phyloP scores from a whole-genome alignment of 2,329 filamentous ascomycete genomes.

The Hymenoscyphus fraxineus region DNA sequence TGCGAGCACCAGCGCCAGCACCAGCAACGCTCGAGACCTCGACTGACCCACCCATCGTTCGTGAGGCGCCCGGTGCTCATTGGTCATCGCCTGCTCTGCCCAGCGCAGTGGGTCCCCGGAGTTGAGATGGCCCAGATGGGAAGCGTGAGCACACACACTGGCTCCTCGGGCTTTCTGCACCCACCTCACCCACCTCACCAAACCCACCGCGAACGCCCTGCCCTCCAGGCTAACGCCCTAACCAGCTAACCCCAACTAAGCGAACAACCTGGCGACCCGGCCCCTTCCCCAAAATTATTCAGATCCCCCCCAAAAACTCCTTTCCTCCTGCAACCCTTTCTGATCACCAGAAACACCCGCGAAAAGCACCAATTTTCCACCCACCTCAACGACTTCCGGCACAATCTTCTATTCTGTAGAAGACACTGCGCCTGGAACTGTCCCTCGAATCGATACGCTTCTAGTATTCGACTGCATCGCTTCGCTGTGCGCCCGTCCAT shows the following conservation, averaged over 20 bases:
- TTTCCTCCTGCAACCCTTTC: slow-evolving; percentile 8
- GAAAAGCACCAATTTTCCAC: slow-evolving; percentile 1
- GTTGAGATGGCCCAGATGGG: background rate
- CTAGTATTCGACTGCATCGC: slow-evolving; percentile 19
- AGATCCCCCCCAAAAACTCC: slow-evolving; percentile 1
- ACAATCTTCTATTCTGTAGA: slow-evolving; percentile 34
- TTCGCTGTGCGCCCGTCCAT: slow-evolving; percentile 18
- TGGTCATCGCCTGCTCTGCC: background rate
- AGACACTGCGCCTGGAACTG: slow-evolving; percentile 30
- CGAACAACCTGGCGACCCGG: background rate
- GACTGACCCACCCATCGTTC: too few relatives aligned
- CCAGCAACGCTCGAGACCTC: background rate
- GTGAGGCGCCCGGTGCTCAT: background rate
- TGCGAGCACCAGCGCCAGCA: background rate
- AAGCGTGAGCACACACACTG: background rate
- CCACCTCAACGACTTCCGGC: slow-evolving; percentile 6
- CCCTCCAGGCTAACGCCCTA: background rate
- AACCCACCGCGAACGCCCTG: too few relatives aligned
- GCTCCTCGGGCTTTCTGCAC: too few relatives aligned
- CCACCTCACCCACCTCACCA: too few relatives aligned
- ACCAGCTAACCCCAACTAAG: background rate
- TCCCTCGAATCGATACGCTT: slow-evolving; percentile 11
- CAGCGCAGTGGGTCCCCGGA: background rate
- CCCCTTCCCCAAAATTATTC: slow-evolving; percentile 1
- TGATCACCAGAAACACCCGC: slow-evolving; percentile 13